These are phyloP conservation scores for Cryphonectria parasitica DNA, from an alignment of 2,329 filamentous ascomycete species.

Conservation along the genomic window DNA sequence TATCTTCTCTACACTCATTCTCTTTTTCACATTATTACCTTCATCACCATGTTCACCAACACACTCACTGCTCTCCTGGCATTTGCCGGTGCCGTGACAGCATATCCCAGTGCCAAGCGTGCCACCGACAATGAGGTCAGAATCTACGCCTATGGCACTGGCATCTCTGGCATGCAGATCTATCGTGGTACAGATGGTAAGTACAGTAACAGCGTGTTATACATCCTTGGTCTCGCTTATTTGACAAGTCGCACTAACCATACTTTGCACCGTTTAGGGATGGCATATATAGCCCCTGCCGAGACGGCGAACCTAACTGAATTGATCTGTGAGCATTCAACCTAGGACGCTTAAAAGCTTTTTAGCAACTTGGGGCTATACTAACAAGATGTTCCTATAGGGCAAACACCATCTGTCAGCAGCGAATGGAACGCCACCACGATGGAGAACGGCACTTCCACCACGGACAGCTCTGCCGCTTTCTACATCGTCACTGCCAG, in stretches of 20 bases:
- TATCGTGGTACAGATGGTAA: conserved; percentile 17
- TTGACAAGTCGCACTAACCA: background rate
- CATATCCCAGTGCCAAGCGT: conserved; percentile 7
- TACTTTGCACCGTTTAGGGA: background rate
- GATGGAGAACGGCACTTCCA: conserved; percentile 6
- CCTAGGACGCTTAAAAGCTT: background rate
- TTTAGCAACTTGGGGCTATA: background rate
- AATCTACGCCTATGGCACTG: conserved; percentile 24
- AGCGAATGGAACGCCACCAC: conserved; percentile 17
- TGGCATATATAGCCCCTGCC: conserved; percentile 17
- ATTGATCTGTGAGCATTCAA: conserved; percentile 16
- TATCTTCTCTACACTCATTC: conserved; percentile 9
- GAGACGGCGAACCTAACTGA: conserved; percentile 16
- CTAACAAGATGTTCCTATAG: background rate
- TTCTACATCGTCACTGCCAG: conserved; percentile 24
- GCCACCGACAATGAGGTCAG: conserved; percentile 12
- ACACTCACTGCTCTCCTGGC: conserved; percentile 18
- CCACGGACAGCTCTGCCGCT: background rate
- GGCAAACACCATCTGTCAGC: conserved; percentile 12
- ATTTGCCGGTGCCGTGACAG: conserved; percentile 16
- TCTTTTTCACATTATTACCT: background rate
- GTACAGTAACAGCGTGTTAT: background rate
- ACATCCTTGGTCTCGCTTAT: background rate
- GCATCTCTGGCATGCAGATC: conserved; percentile 22
- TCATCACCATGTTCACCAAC: conserved; percentile 16